Evolutionary conservation across 345 rosid genomes (phyloP).

Genomic region (Rubroshorea leprosula): DNA sequence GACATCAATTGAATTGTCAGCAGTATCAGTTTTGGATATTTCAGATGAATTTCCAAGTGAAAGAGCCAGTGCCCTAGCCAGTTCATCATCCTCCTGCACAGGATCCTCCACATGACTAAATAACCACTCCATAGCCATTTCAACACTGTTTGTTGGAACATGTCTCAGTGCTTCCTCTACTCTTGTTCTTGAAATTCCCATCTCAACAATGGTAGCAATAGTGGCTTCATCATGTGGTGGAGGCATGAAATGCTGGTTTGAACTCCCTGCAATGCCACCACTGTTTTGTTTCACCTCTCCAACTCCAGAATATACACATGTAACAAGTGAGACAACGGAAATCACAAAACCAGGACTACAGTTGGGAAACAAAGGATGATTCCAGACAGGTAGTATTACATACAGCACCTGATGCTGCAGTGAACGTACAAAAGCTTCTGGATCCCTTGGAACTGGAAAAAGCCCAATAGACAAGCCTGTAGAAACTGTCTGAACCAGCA

Average conservation of each 20-base stretch:
- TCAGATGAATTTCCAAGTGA: constrained; percentile 95
- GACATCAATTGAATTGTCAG: constrained; percentile 60
- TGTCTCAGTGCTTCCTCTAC: constrained; percentile 91
- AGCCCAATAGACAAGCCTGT: constrained; percentile 87
- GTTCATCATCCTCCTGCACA: constrained; percentile 96
- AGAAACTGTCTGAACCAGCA: constrained; percentile 84
- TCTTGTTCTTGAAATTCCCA: constrained; percentile 97
- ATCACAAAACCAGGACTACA: constrained; percentile 73
- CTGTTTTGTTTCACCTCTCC: constrained; percentile 79
- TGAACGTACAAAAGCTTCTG: constrained; percentile 75
- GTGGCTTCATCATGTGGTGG: constrained; percentile 90
- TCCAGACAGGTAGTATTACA: constrained; percentile 84
- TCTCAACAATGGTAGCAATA: constrained; percentile 82
- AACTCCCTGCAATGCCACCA: constrained; percentile 52
- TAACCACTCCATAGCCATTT: constrained; percentile 97
- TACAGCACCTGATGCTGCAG: constrained; percentile 92
- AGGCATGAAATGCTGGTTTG: constrained; percentile 66
- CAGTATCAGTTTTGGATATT: constrained; percentile 58
- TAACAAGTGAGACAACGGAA: constrained; percentile 71
- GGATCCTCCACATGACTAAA: constrained; percentile 80
- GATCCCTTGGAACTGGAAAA: constrained; percentile 88
- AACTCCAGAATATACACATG: constrained; percentile 77
- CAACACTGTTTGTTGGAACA: constrained; percentile 94
- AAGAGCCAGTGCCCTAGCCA: constrained; percentile 91
- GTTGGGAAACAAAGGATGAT: constrained; percentile 69